Conservation (phyloP, 1,284 basidiomycete species). For the Leccinum pallidistipes region DNA sequence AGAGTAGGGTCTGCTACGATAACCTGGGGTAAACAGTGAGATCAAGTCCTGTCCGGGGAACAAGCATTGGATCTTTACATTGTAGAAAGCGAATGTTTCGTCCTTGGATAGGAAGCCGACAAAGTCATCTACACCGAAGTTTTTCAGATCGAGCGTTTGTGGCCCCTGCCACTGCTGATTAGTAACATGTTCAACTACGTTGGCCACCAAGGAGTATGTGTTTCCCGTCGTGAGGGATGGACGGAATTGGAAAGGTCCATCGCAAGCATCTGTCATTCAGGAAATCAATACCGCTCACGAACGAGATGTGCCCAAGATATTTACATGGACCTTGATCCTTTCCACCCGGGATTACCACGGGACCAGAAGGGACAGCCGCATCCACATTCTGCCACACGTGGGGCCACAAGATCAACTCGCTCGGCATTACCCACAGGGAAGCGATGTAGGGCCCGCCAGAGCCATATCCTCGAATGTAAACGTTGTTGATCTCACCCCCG, state of each 20-base stretch:
- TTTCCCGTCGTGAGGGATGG: constrained; percentile 4
- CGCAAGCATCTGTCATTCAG: constrained; percentile 3
- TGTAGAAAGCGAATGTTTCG: constrained; percentile 7
- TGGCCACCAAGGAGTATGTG: constrained; percentile 13
- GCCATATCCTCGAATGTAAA: constrained; percentile 14
- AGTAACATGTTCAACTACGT: not conserved
- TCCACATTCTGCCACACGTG: constrained; percentile 4
- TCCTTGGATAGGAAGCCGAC: constrained; percentile 6
- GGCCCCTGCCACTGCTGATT: not conserved
- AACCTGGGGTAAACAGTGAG: constrained; percentile 1
- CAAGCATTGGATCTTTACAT: constrained; percentile 1
- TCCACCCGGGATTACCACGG: not conserved
- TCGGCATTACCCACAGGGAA: constrained; percentile 9
- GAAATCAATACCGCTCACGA: not conserved
- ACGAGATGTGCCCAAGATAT: not conserved
- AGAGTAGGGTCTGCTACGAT: constrained; percentile 16
- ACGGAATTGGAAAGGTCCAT: constrained; percentile 8
- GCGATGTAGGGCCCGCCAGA: constrained; percentile 10
- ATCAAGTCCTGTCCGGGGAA: not conserved
- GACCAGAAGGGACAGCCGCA: constrained; percentile 5
- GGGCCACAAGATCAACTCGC: constrained; percentile 16
- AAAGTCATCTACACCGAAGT: not conserved
- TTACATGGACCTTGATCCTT: constrained; percentile 6
- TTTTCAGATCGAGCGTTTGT: not conserved
- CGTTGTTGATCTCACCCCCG: constrained; percentile 12